phyloP scores from a whole-genome alignment of 257 asterid genomes.

The Capsicum rhomboideum region DNA sequence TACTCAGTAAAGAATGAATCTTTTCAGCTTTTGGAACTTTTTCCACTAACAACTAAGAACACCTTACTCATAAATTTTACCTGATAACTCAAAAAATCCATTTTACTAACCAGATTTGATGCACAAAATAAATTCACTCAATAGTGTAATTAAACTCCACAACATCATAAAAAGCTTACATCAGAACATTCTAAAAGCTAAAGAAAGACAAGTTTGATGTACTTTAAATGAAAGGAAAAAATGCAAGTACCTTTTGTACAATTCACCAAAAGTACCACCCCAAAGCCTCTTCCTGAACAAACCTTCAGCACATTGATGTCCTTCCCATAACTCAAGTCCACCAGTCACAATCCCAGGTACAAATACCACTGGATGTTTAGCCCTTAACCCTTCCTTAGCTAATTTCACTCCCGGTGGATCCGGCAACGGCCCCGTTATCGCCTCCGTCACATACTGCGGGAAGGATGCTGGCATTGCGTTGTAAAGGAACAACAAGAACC shows the following conservation, averaged over 20 bases:
- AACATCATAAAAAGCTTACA: background rate
- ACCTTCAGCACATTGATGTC: constrained; percentile 87
- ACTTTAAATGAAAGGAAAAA: background rate
- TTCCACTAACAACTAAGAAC: background rate
- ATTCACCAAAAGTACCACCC: constrained; percentile 93
- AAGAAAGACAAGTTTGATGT: background rate
- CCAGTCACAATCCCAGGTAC: constrained; percentile 95
- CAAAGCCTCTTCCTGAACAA: constrained; percentile 82
- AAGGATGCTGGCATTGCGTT: constrained; percentile 73
- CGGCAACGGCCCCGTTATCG: constrained; percentile 66
- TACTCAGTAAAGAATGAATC: background rate
- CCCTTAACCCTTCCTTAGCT: constrained; percentile 65
- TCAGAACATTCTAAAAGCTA: background rate
- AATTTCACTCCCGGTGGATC: constrained; percentile 83
- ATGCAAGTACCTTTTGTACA: constrained; percentile 52
- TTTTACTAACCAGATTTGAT: background rate
- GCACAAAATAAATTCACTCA: background rate
- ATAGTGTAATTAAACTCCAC: background rate
- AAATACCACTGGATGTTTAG: constrained; percentile 85
- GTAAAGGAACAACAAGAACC: constrained; percentile 61
- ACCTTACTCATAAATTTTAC: background rate
- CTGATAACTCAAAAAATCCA: background rate
- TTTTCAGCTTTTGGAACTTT: background rate
- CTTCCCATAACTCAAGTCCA: constrained; percentile 92
- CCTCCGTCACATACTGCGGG: constrained; percentile 84